Conservation (phyloP, 1,139 yeast genomes). For the Taphrina deformans region DNA sequence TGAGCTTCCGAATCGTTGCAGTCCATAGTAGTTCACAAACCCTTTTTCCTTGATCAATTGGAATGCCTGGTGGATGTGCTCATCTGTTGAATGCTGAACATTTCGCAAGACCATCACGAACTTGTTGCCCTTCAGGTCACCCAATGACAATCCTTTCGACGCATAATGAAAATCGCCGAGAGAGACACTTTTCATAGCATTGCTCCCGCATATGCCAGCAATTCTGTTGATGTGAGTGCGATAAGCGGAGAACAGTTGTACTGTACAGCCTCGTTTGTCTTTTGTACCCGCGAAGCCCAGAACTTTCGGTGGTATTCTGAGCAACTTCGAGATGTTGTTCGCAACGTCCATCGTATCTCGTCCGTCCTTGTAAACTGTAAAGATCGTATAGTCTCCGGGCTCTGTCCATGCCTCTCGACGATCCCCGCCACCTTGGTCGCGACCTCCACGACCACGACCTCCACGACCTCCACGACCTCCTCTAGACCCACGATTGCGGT, state of each 20-base stretch:
- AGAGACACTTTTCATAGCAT: slow-evolving; percentile 72
- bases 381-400: slow-evolving; percentile 58
- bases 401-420: slow-evolving; percentile 28
- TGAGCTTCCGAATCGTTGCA: slow-evolving; percentile 97
- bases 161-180: slow-evolving; percentile 50
- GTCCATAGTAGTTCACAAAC: slow-evolving; percentile 88
- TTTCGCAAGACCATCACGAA: slow-evolving; percentile 73
- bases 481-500: slow-evolving; percentile 49
- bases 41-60: slow-evolving; percentile 65
- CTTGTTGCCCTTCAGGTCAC: slow-evolving; percentile 85
- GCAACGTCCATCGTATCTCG: slow-evolving; percentile 98
- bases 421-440: slow-evolving; percentile 3
- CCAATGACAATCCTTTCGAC: slow-evolving; percentile 64
- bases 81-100: slow-evolving; percentile 40
- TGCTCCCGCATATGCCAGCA: slow-evolving; percentile 64
- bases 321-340: slow-evolving; percentile 64
- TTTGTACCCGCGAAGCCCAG: slow-evolving; percentile 92
- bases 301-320: slow-evolving; percentile 67
- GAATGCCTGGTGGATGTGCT: slow-evolving; percentile 56
- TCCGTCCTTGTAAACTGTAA: slow-evolving; percentile 86
- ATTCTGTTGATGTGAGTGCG: slow-evolving; percentile 77
- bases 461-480: slow-evolving; percentile 6
- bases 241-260: slow-evolving; percentile 73
- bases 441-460: slow-evolving; percentile 34
- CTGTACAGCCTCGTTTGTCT: slow-evolving; percentile 94